A percentile compares a stretch with the other conserved stretches of the same genome.
phyloP scores from a whole-genome alignment of 306 rosid genomes.

The Morella rubra region DNA sequence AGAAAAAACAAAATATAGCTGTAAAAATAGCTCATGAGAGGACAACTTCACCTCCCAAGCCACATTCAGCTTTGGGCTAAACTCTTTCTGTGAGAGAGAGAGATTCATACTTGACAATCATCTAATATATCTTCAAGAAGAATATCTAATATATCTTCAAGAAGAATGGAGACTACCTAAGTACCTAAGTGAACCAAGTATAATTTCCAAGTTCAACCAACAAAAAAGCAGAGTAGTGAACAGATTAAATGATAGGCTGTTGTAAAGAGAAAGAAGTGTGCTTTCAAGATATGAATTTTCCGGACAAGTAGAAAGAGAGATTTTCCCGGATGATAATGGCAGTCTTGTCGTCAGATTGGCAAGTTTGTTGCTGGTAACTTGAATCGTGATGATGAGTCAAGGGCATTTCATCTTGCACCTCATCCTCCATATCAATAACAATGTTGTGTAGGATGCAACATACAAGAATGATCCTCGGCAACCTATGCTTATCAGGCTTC shows the following conservation, averaged over 20 bases:
- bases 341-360: conserved; percentile 50
- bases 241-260: conserved; percentile 1
- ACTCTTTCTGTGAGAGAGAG: neutral
- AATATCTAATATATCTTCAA: too few species aligned
- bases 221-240: neutral
- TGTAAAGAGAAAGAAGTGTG: neutral
- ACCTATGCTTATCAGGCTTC: conserved; percentile 75
- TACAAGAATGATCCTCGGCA: conserved; percentile 79
- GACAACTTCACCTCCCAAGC: neutral
- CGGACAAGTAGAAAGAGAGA: conserved; percentile 55
- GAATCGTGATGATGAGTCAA: conserved; percentile 61
- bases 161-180: neutral
- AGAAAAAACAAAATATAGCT: too few species aligned
- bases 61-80: neutral
- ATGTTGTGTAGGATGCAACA: conserved; percentile 89
- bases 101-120: too few species aligned
- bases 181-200: neutral
- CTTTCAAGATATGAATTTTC: conserved; percentile 29
- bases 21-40: too few species aligned
- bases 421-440: conserved; percentile 76
- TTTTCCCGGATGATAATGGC: conserved; percentile 55
- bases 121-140: too few species aligned
- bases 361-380: conserved; percentile 56
- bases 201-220: neutral
- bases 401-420: conserved; percentile 45